These are phyloP conservation scores for Moricandia moricandioides DNA, from an alignment of 345 rosid genomes.

Conservation along the genomic window DNA sequence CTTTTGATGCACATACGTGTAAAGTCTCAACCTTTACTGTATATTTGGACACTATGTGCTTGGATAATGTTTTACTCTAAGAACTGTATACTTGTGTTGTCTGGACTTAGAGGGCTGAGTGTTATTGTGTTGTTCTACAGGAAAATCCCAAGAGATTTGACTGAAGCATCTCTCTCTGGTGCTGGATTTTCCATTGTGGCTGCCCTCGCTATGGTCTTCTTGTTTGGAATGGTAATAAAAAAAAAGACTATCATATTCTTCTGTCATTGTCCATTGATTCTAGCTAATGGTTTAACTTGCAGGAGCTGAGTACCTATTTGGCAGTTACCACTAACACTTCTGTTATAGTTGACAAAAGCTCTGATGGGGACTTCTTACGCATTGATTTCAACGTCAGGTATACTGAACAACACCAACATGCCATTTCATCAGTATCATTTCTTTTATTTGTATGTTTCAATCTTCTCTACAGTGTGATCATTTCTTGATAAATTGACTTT, in stretches of 20 bases:
- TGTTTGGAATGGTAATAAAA: slow-evolving; percentile 88
- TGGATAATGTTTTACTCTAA: too few species aligned
- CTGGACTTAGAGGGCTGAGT: too few species aligned
- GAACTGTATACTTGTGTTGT: too few species aligned
- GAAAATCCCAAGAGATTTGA: slow-evolving; percentile 98
- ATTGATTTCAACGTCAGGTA: slow-evolving; percentile 90
- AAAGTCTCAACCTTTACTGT: too few species aligned
- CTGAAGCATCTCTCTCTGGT: slow-evolving; percentile 94
- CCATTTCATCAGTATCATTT: not conserved
- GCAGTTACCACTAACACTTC: slow-evolving; percentile 68
- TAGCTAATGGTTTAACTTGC: slow-evolving; percentile 24
- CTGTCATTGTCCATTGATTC: not conserved
- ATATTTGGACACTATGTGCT: too few species aligned
- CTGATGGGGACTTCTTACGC: slow-evolving; percentile 90
- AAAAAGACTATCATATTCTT: not conserved
- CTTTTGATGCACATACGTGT: too few species aligned
- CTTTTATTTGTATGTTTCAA: not conserved
- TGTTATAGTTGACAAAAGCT: slow-evolving; percentile 81
- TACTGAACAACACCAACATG: not conserved
- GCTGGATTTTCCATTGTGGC: slow-evolving; percentile 90
- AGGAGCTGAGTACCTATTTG: slow-evolving; percentile 84
- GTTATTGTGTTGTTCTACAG: slow-evolving; percentile 37
- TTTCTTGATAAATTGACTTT: not conserved
- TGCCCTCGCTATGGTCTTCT: slow-evolving; percentile 77
- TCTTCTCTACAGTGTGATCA: not conserved